A percentile compares a stretch with the other conserved stretches of the same genome.
Evolutionary conservation across 2,329 filamentous ascomycete genomes (phyloP).

Genomic region (Endoconidiophora polonica): DNA sequence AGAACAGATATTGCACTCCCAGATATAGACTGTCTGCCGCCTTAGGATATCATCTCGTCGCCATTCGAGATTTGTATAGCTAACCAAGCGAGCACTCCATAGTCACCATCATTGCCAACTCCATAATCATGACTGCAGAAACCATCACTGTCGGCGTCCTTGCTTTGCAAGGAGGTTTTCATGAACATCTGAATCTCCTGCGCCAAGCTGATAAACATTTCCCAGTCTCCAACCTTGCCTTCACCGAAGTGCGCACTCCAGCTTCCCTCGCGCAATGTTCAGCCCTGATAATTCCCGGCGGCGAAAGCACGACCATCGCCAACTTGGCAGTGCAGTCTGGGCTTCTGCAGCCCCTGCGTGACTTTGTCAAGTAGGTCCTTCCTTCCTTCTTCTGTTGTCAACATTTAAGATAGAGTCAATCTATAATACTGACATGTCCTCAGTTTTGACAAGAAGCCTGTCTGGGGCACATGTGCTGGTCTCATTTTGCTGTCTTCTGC

Average conservation of each 20-base stretch:
- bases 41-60: background rate
- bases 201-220: slow-evolving; percentile 34
- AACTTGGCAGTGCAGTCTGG: slow-evolving; percentile 69
- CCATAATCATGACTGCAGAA: slow-evolving; percentile 5
- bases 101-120: background rate
- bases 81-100: no score
- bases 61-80: background rate
- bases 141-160: slow-evolving; percentile 41
- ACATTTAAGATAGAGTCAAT: background rate
- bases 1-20: background rate
- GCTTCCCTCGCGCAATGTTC: slow-evolving; percentile 56
- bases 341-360: slow-evolving; percentile 64
- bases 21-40: background rate
- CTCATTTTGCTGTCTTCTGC: slow-evolving; percentile 79
- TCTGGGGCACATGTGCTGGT: slow-evolving; percentile 93
- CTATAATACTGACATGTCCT: background rate
- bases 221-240: slow-evolving; percentile 27
- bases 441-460: slow-evolving; percentile 60
- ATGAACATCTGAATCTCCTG: slow-evolving; percentile 69
- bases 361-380: slow-evolving; percentile 69
- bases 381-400: background rate
- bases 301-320: slow-evolving; percentile 87
- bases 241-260: slow-evolving; percentile 66
- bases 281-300: slow-evolving; percentile 78
- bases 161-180: slow-evolving; percentile 82